These are phyloP conservation scores for cucumber (Cucumis sativus) DNA, from an alignment of 306 rosid genomes.

Conservation along the genomic window DNA sequence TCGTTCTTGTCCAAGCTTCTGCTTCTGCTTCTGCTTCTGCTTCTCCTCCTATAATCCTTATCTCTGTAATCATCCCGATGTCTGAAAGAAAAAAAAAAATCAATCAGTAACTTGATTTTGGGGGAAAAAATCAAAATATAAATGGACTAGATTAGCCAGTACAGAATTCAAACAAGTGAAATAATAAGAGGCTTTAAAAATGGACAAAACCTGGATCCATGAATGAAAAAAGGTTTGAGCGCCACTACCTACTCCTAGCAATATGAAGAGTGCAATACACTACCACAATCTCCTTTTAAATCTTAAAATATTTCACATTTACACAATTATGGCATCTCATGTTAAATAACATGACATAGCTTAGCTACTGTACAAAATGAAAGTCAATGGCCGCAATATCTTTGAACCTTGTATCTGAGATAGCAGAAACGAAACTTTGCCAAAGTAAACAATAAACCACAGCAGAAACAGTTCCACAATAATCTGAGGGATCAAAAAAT, in stretches of 20 bases:
- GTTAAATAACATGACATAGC: background rate
- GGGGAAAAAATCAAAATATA: background rate
- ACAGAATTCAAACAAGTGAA: background rate
- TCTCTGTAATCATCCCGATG: slow-evolving; percentile 48
- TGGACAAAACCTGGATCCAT: background rate
- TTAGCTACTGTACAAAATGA: background rate
- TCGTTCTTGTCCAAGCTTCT: slow-evolving; percentile 56
- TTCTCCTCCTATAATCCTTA: slow-evolving; percentile 47
- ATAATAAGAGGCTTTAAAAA: background rate
- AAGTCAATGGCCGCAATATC: background rate
- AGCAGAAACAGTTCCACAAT: background rate
- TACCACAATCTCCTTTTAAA: background rate
- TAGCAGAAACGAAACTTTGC: background rate
- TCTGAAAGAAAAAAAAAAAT: slow-evolving; percentile 15
- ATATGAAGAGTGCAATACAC: background rate
- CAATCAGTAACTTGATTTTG: background rate
- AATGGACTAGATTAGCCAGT: background rate
- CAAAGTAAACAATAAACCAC: background rate
- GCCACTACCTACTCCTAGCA: background rate
- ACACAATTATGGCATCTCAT: background rate
- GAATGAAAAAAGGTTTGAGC: background rate
- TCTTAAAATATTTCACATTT: background rate
- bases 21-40: slow-evolving; percentile 74
- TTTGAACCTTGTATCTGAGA: background rate
- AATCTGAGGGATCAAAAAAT: background rate